Evolutionary conservation across 116 monocot genomes (phyloP), one percentile per base, ranked within the genome.

Genomic region (Trichopus zeylanicus): DNA sequence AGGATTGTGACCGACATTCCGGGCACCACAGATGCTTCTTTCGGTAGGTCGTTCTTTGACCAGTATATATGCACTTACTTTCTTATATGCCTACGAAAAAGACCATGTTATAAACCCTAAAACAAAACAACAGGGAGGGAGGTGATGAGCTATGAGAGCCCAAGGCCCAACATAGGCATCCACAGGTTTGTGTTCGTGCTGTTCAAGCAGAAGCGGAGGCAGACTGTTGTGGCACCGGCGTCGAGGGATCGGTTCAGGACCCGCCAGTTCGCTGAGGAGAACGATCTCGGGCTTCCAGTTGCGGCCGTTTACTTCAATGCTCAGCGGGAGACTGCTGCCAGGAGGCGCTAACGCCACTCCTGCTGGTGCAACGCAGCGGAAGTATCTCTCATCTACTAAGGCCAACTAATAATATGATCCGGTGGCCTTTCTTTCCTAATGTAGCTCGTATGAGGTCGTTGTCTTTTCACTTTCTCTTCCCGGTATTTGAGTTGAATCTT

Each of bases 261-360:
- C 31, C 69, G 82, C 28, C 66, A 46, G 24, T 82, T 82, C 51
- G 82, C 82, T 0, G 66, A 61, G 34, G 73, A 73, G 9, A 82
- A 82, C 42, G 66, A 77, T 33, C 82, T 82, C 31, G 73, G 66
- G 26, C 77, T 77, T 42, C 81, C 81, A 0, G 77, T 81, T 16
- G 81, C 81, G 21, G 76, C 77, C 60, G 76, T 82, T 46, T 82
- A 70, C 60, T 82, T 82, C 66, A 77, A 82, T 34, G 82, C 82
- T 20, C 77, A 82, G 73, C 55, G 77, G 47, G 82, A 82, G 63
- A 75, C 75, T 27, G 81, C 75, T 12, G 61, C 75, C 34, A 65
- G 74, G 51, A 53, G 78, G 48, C 73, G 78, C 39, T 71, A 57
- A 55, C n/a, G n/a, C n/a, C 31, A 19, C 57, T 34, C n/a, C n/a